Conservation (phyloP, 768 basidiomycete genomes). For the Serendipita vermifera region DNA sequence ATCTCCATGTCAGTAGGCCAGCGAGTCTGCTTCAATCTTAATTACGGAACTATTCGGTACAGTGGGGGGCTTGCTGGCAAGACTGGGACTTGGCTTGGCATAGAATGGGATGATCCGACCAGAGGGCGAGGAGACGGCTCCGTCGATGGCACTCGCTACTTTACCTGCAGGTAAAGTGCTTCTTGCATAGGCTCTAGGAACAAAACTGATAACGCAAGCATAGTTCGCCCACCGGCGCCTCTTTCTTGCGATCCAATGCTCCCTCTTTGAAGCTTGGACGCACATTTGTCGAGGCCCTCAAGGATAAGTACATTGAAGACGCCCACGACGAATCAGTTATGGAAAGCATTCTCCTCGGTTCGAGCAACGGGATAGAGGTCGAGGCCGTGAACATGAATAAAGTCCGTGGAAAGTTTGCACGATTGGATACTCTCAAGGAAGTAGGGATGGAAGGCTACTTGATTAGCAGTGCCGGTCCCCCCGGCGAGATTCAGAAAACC, state of each 20-base stretch:
- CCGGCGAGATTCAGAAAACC: conserved; percentile 39
- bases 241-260: conserved; percentile 65
- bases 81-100: conserved; percentile 73
- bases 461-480: conserved; percentile 37
- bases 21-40: conserved; percentile 40
- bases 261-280: conserved; percentile 40
- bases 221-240: conserved; percentile 53
- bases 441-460: conserved; percentile 63
- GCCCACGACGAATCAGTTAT: conserved; percentile 26
- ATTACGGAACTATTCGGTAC: conserved; percentile 59
- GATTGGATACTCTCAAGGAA: conserved; percentile 55
- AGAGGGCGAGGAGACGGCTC: conserved; percentile 82
- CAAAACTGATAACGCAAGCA: conserved; percentile 5
- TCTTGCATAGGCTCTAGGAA: background rate
- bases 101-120: conserved; percentile 83
- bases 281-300: conserved; percentile 63
- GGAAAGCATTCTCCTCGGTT: conserved; percentile 62
- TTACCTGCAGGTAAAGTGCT: conserved; percentile 52
- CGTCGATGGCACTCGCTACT: conserved; percentile 68
- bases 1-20: conserved; percentile 28
- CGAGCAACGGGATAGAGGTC: conserved; percentile 75
- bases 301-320: conserved; percentile 62
- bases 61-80: conserved; percentile 52
- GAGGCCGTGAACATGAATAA: conserved; percentile 76
- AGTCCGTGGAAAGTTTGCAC: conserved; percentile 54